A percentile compares a stretch with the other conserved stretches of the same genome.
phyloP scores from a whole-genome alignment of 139 green algal species.

The Chlamydomonas schloesseri region DNA sequence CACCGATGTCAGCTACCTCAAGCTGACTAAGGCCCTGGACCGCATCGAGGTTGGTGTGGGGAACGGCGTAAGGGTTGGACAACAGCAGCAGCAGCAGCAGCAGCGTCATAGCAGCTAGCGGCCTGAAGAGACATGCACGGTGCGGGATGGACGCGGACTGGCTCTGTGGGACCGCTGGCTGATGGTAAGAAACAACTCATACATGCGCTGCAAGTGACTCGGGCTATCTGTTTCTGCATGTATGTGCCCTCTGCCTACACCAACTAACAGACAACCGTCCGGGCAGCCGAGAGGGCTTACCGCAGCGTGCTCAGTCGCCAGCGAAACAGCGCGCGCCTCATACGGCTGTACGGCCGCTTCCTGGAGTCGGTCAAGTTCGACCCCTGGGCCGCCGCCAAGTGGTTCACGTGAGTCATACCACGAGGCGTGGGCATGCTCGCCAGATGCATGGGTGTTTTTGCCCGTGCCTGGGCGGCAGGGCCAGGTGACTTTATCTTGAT shows the following conservation, averaged over 20 bases:
- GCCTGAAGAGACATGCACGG: too few species aligned
- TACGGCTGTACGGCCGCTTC: conserved; percentile 57
- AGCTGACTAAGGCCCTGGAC: conserved; percentile 18
- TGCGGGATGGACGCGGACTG: too few species aligned
- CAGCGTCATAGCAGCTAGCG: not conserved
- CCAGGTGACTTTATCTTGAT: too few species aligned
- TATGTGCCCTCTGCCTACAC: too few species aligned
- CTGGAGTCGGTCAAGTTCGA: conserved; percentile 59
- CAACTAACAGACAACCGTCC: not conserved
- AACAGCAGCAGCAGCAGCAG: not conserved
- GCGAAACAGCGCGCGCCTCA: conserved; percentile 42
- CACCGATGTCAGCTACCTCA: conserved; percentile 40
- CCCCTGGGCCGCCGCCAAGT: conserved; percentile 51
- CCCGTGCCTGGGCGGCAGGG: too few species aligned
- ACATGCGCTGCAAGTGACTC: too few species aligned
- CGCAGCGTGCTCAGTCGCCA: conserved; percentile 51
- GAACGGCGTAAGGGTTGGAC: too few species aligned
- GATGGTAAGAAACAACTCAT: too few species aligned
- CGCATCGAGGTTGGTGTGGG: conserved; percentile 41
- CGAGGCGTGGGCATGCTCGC: too few species aligned
- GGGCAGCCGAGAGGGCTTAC: conserved; percentile 30
- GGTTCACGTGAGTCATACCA: conserved; percentile 46
- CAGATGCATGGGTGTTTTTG: too few species aligned
- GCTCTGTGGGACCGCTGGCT: too few species aligned
- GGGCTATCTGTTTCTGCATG: too few species aligned